These are phyloP conservation scores for Pleurotus citrinopileatus DNA, from an alignment of 768 basidiomycete species.

Conservation along the genomic window DNA sequence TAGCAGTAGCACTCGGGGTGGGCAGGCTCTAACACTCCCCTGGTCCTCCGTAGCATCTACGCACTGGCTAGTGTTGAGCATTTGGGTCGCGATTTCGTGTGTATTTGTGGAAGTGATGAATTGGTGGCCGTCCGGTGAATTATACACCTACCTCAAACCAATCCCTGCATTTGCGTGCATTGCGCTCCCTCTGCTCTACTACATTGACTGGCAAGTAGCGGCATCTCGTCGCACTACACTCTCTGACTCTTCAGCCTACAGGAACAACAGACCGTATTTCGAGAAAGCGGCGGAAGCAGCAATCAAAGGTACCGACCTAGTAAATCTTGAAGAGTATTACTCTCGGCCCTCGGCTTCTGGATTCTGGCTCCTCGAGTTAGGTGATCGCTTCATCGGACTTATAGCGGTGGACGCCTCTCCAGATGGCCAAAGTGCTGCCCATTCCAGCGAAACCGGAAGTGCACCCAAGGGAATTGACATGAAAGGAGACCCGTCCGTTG, in stretches of 20 bases:
- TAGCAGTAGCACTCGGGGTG: background rate
- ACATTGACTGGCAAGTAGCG: slow-evolving; percentile 74
- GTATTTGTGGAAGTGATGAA: slow-evolving; percentile 55
- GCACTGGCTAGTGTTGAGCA: slow-evolving; percentile 55
- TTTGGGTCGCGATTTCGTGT: slow-evolving; percentile 62
- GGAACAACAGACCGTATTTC: slow-evolving; percentile 70
- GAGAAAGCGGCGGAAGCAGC: slow-evolving; percentile 51
- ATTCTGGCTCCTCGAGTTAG: slow-evolving; percentile 67
- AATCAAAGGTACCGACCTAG: slow-evolving; percentile 56
- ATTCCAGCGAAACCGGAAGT: slow-evolving; percentile 24
- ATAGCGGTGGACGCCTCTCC: slow-evolving; percentile 66
- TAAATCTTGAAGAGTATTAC: slow-evolving; percentile 53
- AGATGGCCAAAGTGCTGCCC: slow-evolving; percentile 27
- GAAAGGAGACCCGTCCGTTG: slow-evolving; percentile 44
- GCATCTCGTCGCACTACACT: slow-evolving; percentile 1
- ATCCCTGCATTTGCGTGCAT: slow-evolving; percentile 66
- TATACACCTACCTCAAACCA: slow-evolving; percentile 50
- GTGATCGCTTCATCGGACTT: slow-evolving; percentile 57
- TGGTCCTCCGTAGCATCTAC: slow-evolving; percentile 38
- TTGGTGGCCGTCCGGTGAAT: slow-evolving; percentile 61
- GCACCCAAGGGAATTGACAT: slow-evolving; percentile 18
- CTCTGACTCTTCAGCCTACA: slow-evolving; percentile 21
- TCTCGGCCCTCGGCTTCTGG: slow-evolving; percentile 59
- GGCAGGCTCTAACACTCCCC: background rate
- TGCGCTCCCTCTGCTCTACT: slow-evolving; percentile 62